Conservation (phyloP, 1,139 yeast species). For the Debaryomyces singareniensis region DNA sequence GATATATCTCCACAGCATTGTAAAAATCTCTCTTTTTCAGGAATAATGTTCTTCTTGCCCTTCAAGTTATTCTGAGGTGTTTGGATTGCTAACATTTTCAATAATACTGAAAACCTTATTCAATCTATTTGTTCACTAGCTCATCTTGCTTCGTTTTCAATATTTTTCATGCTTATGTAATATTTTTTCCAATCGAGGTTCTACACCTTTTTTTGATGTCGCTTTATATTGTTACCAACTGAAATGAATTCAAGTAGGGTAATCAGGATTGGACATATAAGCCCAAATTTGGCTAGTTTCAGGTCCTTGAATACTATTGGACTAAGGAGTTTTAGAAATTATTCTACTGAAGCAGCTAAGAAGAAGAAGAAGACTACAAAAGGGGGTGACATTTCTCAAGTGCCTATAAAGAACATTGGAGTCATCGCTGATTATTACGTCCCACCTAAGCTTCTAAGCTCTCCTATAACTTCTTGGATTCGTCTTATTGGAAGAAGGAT, state of each 20-base stretch:
- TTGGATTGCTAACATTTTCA: too few relatives aligned
- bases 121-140: too few relatives aligned
- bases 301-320: not conserved
- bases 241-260: not conserved
- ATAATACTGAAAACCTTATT: too few relatives aligned
- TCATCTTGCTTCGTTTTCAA: too few relatives aligned
- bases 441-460: constrained; percentile 28
- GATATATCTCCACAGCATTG: constrained; percentile 94
- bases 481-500: constrained; percentile 30
- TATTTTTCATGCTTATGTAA: too few relatives aligned
- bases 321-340: constrained; percentile 1
- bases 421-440: constrained; percentile 41
- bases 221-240: too few relatives aligned
- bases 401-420: constrained; percentile 36
- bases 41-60: constrained; percentile 56
- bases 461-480: constrained; percentile 36
- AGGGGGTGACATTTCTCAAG: constrained; percentile 27
- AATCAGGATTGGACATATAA: not conserved
- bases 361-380: constrained; percentile 15
- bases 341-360: constrained; percentile 8
- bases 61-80: not conserved
- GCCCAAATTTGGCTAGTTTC: too few relatives aligned
- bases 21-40: constrained; percentile 87
- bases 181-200: too few relatives aligned
- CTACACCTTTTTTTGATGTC: too few relatives aligned